These are phyloP conservation scores for Rhynchospora breviuscula DNA, from an alignment of 176 grass and related monocot species.

Conservation along the genomic window DNA sequence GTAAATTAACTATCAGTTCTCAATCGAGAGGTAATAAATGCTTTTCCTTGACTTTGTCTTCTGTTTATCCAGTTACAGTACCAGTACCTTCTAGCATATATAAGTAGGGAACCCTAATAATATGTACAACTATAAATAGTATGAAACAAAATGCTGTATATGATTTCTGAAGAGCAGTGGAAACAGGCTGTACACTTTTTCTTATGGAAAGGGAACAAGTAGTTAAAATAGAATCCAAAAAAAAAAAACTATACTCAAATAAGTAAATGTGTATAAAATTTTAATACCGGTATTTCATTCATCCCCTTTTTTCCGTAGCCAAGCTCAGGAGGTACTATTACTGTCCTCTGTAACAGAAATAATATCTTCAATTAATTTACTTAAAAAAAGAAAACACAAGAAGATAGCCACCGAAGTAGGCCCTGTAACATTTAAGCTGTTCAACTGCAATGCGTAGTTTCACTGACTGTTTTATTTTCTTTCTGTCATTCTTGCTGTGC, in stretches of 20 bases:
- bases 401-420: not conserved
- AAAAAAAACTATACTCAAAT: not conserved
- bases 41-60: not conserved
- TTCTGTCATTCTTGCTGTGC: not conserved
- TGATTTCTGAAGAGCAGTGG: no score
- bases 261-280: not conserved
- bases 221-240: not conserved
- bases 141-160: no score
- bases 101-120: not conserved
- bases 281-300: constrained; percentile 74
- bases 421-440: not conserved
- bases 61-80: not conserved
- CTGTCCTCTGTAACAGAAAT: constrained; percentile 51
- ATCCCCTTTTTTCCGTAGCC: constrained; percentile 72
- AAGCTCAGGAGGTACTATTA: constrained; percentile 67
- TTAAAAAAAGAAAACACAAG: not conserved
- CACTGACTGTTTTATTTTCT: not conserved
- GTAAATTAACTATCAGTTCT: not conserved
- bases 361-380: not conserved
- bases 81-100: not conserved
- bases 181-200: no score
- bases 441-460: not conserved
- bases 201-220: not conserved
- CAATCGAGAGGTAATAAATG: not conserved
- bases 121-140: not conserved